Evolutionary conservation across 2,329 filamentous ascomycete genomes (phyloP), one percentile per base, ranked within the genome.

Genomic region (Colletotrichum australisinense): DNA sequence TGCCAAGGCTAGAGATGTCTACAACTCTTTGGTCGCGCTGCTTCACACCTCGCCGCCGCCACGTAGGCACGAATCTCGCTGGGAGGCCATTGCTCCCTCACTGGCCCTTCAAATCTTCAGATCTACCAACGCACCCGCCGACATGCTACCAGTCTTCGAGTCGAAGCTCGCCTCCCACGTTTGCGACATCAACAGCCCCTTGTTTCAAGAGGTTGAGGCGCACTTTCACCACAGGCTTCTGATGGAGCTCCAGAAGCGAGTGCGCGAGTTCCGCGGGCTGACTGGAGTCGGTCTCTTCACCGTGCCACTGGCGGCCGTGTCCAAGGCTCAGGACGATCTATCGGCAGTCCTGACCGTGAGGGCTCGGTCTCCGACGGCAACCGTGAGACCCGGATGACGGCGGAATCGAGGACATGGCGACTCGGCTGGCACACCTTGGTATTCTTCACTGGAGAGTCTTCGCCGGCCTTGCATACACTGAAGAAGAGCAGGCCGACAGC

Each of bases 381-480:
- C 5, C 84, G 83, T 11, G 85, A 87, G 67, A 81, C 82, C 9
- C 85, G 87, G 88, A 89, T 63, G 88, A 90, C 62, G 86, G 84
- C 56, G 86, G 87, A 42, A 78, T 93, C 49, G 87, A 88, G 56
- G 92, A 95, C 72, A 90, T 98, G 81, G 91, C 94, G 1, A 93
- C 92, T 57, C 91, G 94, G 58, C 87, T 98, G 63, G 93, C 94
- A 6, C 96, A 98, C 79, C 90, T 98, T 57, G 91, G 94, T 16
- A 88, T 97, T 6, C 84, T 98, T 28, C 95, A 98, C 82, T 98
- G 95, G 95, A 90, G 94, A 62, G 93, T 98, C 3, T 98, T 95
- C 95, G 89, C 90, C 1, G 90, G 90, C 2, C 86, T 97, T 66
- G 91, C 93, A 14, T 98, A 98, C 80, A 76, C 84, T 16, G 82